Percentiles rank a stretch among this genome's conserved stretches.
phyloP scores from a whole-genome alignment of 108 stramenopile genomes.

The Aurantiochytrium sp. region DNA sequence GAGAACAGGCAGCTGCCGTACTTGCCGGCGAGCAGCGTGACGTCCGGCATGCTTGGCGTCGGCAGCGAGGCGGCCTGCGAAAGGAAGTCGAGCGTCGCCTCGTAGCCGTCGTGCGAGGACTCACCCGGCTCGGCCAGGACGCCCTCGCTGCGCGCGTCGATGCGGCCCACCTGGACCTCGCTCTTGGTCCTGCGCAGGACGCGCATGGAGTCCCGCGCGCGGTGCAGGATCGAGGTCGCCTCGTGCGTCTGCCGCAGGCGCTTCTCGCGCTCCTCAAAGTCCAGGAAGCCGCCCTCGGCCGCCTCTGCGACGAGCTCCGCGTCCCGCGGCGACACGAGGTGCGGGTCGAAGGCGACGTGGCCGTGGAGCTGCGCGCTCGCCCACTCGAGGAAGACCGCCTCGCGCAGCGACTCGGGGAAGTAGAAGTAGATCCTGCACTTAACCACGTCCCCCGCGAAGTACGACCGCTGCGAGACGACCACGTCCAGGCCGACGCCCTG shows the following conservation, averaged over 20 bases:
- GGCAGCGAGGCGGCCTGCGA: not conserved
- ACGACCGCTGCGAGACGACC: slow-evolving; percentile 24
- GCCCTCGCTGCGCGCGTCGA: not conserved
- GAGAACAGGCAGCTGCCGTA: slow-evolving; percentile 22
- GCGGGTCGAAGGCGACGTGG: slow-evolving; percentile 24
- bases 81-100: not conserved
- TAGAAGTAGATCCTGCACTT: slow-evolving; percentile 18
- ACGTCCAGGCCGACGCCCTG: not conserved
- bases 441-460: slow-evolving; percentile 5
- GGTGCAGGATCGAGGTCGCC: not conserved
- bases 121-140: not conserved
- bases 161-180: not conserved
- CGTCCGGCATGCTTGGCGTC: slow-evolving; percentile 12
- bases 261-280: slow-evolving; percentile 17
- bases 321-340: not conserved
- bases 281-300: not conserved
- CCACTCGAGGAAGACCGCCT: not conserved
- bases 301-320: slow-evolving; percentile 4
- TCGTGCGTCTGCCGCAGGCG: not conserved
- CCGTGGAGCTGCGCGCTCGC: slow-evolving; percentile 18
- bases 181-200: not conserved
- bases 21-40: slow-evolving; percentile 4
- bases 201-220: not conserved
- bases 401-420: not conserved
- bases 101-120: not conserved